These are phyloP conservation scores for Ramalina intermedia DNA, from an alignment of 495 filamentous ascomycete genomes.

Conservation along the genomic window DNA sequence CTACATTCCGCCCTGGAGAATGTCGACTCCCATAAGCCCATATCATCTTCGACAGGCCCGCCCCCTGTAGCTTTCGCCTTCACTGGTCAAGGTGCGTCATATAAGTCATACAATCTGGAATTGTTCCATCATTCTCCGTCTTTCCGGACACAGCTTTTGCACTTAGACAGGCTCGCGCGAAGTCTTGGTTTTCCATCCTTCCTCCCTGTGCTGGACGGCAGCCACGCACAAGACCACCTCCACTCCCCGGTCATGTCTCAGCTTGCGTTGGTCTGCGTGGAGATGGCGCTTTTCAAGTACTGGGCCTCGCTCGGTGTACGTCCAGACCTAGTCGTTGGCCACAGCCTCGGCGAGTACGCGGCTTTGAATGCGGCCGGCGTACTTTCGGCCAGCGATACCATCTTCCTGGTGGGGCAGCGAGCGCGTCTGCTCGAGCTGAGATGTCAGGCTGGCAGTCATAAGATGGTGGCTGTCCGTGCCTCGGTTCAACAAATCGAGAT, in stretches of 20 bases:
- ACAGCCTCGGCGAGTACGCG: conserved; percentile 65
- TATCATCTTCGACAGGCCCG: conserved; percentile 1
- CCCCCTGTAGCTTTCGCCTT: conserved; percentile 44
- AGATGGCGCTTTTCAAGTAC: not conserved
- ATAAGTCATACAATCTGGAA: conserved; percentile 19
- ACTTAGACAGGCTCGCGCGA: conserved; percentile 19
- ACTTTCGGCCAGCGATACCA: conserved; percentile 49
- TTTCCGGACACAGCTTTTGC: conserved; percentile 19
- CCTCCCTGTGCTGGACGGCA: conserved; percentile 13
- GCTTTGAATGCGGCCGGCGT: conserved; percentile 58
- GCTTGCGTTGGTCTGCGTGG: not conserved
- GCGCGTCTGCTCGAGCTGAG: conserved; percentile 50
- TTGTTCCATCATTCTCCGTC: conserved; percentile 16
- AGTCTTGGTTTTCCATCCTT: conserved; percentile 24
- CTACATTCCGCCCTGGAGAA: not conserved
- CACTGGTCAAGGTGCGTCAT: conserved; percentile 55
- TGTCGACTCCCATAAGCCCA: not conserved
- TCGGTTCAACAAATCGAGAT: conserved; percentile 18
- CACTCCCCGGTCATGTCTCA: conserved; percentile 13
- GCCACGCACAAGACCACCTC: not conserved
- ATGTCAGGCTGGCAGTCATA: conserved; percentile 47
- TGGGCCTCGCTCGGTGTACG: conserved; percentile 51
- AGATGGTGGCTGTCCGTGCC: conserved; percentile 30
- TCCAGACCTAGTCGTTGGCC: conserved; percentile 53
- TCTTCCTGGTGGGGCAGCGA: conserved; percentile 55